Evolutionary conservation across 2,329 filamentous ascomycete species (phyloP).

Genomic region (Cercospora sojina): DNA sequence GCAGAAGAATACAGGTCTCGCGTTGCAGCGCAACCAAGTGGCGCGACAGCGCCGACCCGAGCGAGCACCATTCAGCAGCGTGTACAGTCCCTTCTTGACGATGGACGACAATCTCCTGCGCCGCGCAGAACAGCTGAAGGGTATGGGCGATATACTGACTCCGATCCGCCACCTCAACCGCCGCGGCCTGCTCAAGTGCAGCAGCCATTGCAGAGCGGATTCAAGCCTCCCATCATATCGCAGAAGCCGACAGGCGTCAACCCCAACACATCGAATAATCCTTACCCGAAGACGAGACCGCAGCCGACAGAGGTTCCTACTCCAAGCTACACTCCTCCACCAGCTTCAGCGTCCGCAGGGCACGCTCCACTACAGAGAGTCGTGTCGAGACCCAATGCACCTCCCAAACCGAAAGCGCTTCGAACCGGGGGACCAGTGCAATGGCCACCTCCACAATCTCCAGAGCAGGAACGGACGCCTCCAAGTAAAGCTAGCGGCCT

Average conservation of each 20-base stretch:
- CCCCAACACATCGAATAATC: constrained; percentile 23
- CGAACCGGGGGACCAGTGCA: constrained; percentile 44
- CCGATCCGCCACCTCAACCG: constrained; percentile 4
- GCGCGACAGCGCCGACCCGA: constrained; percentile 55
- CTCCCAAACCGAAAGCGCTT: constrained; percentile 62
- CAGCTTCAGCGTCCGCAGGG: constrained; percentile 10
- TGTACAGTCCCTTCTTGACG: constrained; percentile 79
- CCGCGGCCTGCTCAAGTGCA: constrained; percentile 18
- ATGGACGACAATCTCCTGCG: constrained; percentile 62
- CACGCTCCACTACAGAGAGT: constrained; percentile 25
- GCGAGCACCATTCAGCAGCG: constrained; percentile 89
- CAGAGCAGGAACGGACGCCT: constrained; percentile 9
- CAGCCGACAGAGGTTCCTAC: constrained; percentile 15
- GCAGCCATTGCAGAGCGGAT: constrained; percentile 14
- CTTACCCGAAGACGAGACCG: constrained; percentile 30
- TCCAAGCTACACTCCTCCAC: constrained; percentile 5
- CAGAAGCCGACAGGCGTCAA: constrained; percentile 27
- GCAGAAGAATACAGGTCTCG: constrained; percentile 83
- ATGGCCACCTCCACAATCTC: constrained; percentile 24
- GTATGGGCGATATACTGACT: constrained; percentile 80
- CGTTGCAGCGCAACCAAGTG: constrained; percentile 61
- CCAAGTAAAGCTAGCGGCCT: constrained; percentile 27
- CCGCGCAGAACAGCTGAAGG: constrained; percentile 73
- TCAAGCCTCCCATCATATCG: constrained; percentile 28
- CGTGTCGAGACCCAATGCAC: constrained; percentile 52